Conservation (phyloP, 768 basidiomycete species). For the Hypholoma sublateritium region DNA sequence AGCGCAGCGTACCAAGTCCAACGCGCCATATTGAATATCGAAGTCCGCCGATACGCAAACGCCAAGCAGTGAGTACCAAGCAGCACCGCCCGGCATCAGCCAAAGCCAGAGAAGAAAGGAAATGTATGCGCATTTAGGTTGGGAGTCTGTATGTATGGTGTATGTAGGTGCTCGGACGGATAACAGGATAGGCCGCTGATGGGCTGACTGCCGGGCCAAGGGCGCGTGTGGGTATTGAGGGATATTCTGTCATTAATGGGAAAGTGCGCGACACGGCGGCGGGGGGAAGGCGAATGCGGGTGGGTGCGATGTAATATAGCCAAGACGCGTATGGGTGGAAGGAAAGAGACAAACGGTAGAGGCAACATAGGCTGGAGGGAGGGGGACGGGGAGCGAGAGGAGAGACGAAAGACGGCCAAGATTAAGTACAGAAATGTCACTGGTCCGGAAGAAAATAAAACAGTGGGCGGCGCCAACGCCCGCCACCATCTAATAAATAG, state of each 20-base stretch:
- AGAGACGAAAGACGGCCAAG: neutral
- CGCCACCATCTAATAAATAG: too few relatives aligned
- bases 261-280: neutral
- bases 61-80: too few relatives aligned
- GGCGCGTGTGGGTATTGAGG: neutral
- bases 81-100: too few relatives aligned
- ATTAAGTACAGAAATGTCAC: neutral
- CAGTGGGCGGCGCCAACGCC: neutral
- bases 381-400: neutral
- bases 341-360: neutral
- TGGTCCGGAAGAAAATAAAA: neutral
- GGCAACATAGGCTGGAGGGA: neutral
- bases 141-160: slow-evolving; percentile 1
- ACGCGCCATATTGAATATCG: too few relatives aligned
- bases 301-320: neutral
- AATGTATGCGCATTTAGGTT: slow-evolving; percentile 1
- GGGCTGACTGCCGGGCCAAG: neutral
- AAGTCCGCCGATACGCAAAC: too few relatives aligned
- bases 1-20: too few relatives aligned
- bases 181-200: neutral
- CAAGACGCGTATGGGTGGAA: neutral
- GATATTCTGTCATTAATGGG: neutral
- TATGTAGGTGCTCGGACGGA: neutral
- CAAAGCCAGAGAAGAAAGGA: neutral
- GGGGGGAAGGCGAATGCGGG: neutral